Base-by-base conservation (phyloP, 2,329 filamentous ascomycete genomes). In the Fusarium irregulare region DNA sequence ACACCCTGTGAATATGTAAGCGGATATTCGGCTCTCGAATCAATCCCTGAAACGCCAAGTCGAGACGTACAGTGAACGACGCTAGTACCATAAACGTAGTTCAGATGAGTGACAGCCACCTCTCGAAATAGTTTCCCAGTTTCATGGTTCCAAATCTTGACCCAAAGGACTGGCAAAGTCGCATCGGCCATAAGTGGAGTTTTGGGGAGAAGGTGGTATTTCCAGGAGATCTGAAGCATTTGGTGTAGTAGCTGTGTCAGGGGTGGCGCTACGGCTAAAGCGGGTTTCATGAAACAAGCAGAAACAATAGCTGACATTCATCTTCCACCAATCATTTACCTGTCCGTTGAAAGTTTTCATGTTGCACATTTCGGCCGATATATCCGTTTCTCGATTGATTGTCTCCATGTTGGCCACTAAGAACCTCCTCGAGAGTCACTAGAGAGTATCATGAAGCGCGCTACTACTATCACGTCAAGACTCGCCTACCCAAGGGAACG, bases 11-110 rank as follows among this genome's bases (percentile, higher is more conserved):
- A 16, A 20, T 53, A 25, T 41, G 45, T 30, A 34, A 45, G 45
- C 59, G 59, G 59, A 21, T 61, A 62, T 45, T 61, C 54, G 44
- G 45, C 51, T 46, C 32, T 6, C 27, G 28, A 30, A 25, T 59
- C 25, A 9, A 34, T 28, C 32, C 40, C 46, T 51, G 37, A 66
- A 66, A 61, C 64, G 48, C 64, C 64, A 66, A 66, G 64, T 16
- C 64, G 56, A 66, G 48, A 66, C 64, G 32, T n/a, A 20, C 20
- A 25, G 49, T 20, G 64, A 64, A 48, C n/a, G 45, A 28, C 41
- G 48, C 44, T 45, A 66, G 40, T 2, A 23, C n/a, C 12, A 18
- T 25, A 59, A 37, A 16, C n/a, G 23, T 53, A 53, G 34, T 53
- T n/a, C 49, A 53, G 49, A 53, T 53, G 49, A 53, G 32, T 14